Base-by-base conservation (phyloP, 139 green algal species). In the Micractinium sp. region DNA sequence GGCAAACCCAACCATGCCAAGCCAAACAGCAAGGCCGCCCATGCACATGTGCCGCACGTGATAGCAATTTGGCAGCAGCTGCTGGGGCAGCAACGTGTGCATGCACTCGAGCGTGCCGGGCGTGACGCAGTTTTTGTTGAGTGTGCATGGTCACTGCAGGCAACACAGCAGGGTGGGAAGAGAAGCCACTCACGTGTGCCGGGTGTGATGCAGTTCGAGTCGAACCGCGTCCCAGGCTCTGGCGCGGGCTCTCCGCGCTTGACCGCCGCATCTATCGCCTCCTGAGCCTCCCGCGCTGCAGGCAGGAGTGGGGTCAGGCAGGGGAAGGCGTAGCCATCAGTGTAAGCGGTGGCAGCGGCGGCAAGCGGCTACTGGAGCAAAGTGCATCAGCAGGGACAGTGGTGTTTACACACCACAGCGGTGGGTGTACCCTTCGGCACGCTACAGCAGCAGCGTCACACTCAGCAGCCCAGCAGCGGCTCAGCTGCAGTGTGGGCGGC, bases 121-220 rank as follows among this genome's bases (percentile, higher is more conserved):
- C n/a, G n/a, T n/a, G n/a, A n/a, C n/a, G n/a, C n/a, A n/a, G n/a
- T n/a, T n/a, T n/a, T n/a, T n/a, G n/a, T n/a, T n/a, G n/a, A n/a
- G n/a, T n/a, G n/a, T n/a, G n/a, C n/a, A n/a, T n/a, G 9, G 9
- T 56, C 47, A 56, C 5, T 9, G 47, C 47, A 56, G 47, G 9
- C 47, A 56, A 9, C 47, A 9, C 47, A 56, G 47, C 47, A 56
- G 47, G 47, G 47, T 16, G 47, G 47, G 47, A 56, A 56, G 47
- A 56, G 47, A 9, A 9, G 3, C 41, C 39, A 22, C 74, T 69
- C 80, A 90, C 87, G 88, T 39, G 92, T 94, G 79, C 96, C 93
- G 60, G 94, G 96, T 0, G 97, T 99, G 94, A 99, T 99, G 95
- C 96, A 98, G 92, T 99, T 99, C 73, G 91, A 96, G 91, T 99